Conservation (phyloP, 2,329 filamentous ascomycete species). For the Cordyceps pruinosa region DNA sequence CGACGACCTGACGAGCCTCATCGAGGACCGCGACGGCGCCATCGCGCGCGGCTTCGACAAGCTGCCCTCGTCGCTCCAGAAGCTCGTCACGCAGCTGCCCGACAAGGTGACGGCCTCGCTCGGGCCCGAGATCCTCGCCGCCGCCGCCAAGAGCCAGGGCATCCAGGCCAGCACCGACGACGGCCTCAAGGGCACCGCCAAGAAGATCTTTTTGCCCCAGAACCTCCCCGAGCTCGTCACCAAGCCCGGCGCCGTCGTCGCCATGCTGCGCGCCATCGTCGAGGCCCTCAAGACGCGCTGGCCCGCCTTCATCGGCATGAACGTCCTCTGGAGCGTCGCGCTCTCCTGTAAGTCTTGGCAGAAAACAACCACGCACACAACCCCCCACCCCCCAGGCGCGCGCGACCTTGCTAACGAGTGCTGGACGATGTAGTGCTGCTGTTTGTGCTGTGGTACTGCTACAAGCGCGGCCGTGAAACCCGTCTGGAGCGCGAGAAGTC, state of each 20-base stretch:
- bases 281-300: conserved; percentile 81
- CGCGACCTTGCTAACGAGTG: background rate
- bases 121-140: conserved; percentile 76
- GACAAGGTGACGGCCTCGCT: conserved; percentile 70
- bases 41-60: conserved; percentile 55
- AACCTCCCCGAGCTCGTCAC: conserved; percentile 73
- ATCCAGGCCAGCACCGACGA: conserved; percentile 48
- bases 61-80: conserved; percentile 74
- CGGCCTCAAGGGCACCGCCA: conserved; percentile 54
- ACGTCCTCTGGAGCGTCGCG: conserved; percentile 82
- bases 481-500: conserved; percentile 58
- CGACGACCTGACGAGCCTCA: conserved; percentile 64
- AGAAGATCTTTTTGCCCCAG: conserved; percentile 62
- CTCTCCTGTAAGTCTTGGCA: conserved; percentile 62
- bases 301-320: conserved; percentile 86
- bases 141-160: conserved; percentile 67
- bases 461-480: conserved; percentile 86
- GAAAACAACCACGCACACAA: background rate
- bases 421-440: conserved; percentile 58
- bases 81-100: conserved; percentile 77
- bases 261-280: conserved; percentile 83
- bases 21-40: conserved; percentile 55
- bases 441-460: conserved; percentile 96
- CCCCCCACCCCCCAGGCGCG: background rate
- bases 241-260: conserved; percentile 78